phyloP scores from a whole-genome alignment of 202 grass and related monocot species.

The Setaria italica region DNA sequence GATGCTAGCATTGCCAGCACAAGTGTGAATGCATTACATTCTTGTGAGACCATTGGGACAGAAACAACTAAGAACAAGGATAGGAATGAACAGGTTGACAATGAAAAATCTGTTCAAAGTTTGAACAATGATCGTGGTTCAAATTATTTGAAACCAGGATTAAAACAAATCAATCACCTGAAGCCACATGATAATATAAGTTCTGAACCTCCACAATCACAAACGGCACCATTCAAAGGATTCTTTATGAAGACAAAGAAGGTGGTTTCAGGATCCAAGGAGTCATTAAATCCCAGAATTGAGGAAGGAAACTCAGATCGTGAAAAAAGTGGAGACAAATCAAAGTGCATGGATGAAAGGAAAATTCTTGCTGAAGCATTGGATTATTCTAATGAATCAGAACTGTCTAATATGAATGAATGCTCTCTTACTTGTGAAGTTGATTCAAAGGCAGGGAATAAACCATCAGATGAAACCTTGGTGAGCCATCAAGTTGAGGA shows the following conservation, averaged over 20 bases:
- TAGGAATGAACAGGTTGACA: background rate
- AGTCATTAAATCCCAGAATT: too few relatives aligned
- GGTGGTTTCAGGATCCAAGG: too few relatives aligned
- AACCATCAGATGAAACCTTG: background rate
- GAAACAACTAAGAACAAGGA: slow-evolving; percentile 28
- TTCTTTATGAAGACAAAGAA: too few relatives aligned
- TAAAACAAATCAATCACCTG: slow-evolving; percentile 24
- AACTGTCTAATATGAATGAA: too few relatives aligned
- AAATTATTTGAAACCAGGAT: slow-evolving; percentile 18
- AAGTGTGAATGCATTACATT: slow-evolving; percentile 14
- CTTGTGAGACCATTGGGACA: background rate
- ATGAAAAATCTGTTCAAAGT: slow-evolving; percentile 13
- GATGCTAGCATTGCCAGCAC: slow-evolving; percentile 6
- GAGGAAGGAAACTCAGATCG: too few relatives aligned
- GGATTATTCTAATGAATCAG: too few relatives aligned
- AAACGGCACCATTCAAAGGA: too few relatives aligned
- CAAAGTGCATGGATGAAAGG: background rate
- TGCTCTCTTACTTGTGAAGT: too few relatives aligned
- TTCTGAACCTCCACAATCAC: too few relatives aligned
- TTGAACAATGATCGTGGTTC: slow-evolving; percentile 23
- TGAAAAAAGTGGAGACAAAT: background rate
- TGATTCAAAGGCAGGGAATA: too few relatives aligned
- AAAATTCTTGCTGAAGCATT: background rate
- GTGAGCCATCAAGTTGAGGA: background rate
- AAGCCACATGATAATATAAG: background rate